These are phyloP conservation scores for Alectoria sarmentosa DNA, from an alignment of 495 filamentous ascomycete genomes.

Conservation along the genomic window DNA sequence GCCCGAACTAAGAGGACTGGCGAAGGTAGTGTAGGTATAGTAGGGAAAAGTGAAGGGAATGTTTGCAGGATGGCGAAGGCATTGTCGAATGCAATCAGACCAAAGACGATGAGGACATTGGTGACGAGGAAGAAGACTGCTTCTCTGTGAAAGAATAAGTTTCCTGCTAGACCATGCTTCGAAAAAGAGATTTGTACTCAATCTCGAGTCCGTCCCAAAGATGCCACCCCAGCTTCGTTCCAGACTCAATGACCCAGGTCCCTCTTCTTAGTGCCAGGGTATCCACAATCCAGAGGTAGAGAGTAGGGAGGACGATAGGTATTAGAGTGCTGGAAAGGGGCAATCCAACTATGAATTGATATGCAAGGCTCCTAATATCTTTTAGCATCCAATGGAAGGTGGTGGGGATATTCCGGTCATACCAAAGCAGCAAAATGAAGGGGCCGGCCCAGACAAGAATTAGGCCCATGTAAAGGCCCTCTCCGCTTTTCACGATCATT, in stretches of 20 bases:
- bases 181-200: constrained; percentile 34
- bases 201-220: constrained; percentile 57
- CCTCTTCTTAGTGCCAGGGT: constrained; percentile 52
- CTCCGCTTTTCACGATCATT: constrained; percentile 36
- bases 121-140: constrained; percentile 61
- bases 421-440: constrained; percentile 57
- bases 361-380: constrained; percentile 40
- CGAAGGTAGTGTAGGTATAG: constrained; percentile 35
- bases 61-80: constrained; percentile 49
- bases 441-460: constrained; percentile 61
- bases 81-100: constrained; percentile 57
- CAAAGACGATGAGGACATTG: constrained; percentile 57
- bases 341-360: constrained; percentile 50
- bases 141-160: constrained; percentile 35
- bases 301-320: constrained; percentile 54
- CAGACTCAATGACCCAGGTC: constrained; percentile 57
- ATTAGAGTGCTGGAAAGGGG: constrained; percentile 43
- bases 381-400: background rate
- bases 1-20: constrained; percentile 41
- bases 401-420: background rate
- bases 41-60: constrained; percentile 44
- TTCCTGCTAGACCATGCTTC: background rate
- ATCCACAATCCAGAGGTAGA: constrained; percentile 62
- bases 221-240: constrained; percentile 51
- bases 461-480: constrained; percentile 55